Evolutionary conservation across 2,329 filamentous ascomycete species (phyloP), one percentile per base, ranked within the genome.

Genomic region (Botrytis hyacinthi): DNA sequence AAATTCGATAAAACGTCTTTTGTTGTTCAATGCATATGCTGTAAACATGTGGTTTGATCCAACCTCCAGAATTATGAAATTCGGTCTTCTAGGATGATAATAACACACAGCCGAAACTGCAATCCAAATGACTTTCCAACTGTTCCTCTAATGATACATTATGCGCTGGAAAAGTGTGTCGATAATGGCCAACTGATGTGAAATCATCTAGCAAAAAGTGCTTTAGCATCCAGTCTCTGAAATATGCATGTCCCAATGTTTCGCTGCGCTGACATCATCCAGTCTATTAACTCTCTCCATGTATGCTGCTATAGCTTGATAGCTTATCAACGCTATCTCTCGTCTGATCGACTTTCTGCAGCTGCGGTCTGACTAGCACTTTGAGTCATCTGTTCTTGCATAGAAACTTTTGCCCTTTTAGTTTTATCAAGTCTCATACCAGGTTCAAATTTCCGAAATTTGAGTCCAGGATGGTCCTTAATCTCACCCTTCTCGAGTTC

Each of bases 11-110:
- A 2, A 18, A 1, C 14, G 3, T 57, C n/a, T 9, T 57, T 32
- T 32, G 2, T 29, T 57, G 14, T 29, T 57, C 2, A 57, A 29
- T 29, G 26, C 6, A 14, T 29, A 32, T 1, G 14, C n/a, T 57
- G 12, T 57, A 7, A 57, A 9, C n/a, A 18, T 18, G 12, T 29
- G 7, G 1, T 29, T 29, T 18, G 4, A 8, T 16, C n/a, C 14
- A 57, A 14, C n/a, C 14, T 18, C 0, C 0, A 3, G 1, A 14
- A 4, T 3, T n/a, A 51, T n/a, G 1, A 51, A 10, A 3, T 14
- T 3, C 12, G 12, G 26, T 2, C 6, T 29, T 57, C n/a, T 18
- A 7, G 51, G n/a, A 32, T 57, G 6, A 57, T 57, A 57, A 14
- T 29, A 3, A 54, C 12, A 40, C 12, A 2, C 14, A 26, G 16